Evolutionary conservation across 441 rosid genomes (phyloP).

Genomic region (Breynia disticha): DNA sequence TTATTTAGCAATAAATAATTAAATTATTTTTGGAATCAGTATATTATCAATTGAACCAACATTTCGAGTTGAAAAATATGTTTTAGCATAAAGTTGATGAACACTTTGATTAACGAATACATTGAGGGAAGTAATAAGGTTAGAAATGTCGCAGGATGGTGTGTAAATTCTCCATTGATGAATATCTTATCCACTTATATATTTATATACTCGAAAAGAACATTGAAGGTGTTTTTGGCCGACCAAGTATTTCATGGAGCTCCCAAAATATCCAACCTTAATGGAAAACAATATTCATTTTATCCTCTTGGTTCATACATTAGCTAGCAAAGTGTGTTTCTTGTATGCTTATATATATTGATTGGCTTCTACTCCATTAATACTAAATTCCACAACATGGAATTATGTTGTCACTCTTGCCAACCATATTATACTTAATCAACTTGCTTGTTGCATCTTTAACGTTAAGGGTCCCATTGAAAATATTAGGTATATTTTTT

Average conservation of each 20-base stretch:
- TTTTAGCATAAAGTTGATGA: too few species aligned
- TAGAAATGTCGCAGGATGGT: background rate
- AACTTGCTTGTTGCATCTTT: background rate
- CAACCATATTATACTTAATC: background rate
- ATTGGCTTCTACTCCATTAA: background rate
- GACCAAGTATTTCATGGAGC: background rate
- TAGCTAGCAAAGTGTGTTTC: background rate
- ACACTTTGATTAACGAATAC: too few species aligned
- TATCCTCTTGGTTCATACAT: background rate
- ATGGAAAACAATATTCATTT: constrained; percentile 1
- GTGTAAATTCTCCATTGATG: background rate
- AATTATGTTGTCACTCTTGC: background rate
- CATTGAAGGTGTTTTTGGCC: background rate
- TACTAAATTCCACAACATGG: background rate
- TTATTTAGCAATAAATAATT: too few species aligned
- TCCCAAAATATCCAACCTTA: background rate
- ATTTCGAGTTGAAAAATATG: too few species aligned
- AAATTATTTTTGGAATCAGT: background rate
- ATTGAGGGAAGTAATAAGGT: too few species aligned
- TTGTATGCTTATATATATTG: background rate
- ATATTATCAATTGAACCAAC: background rate
- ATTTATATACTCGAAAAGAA: too few species aligned
- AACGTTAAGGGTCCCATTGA: background rate
- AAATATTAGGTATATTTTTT: background rate
- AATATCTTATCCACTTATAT: background rate